Percentiles rank a stretch among this genome's conserved stretches.
Evolutionary conservation across 2,329 filamentous ascomycete genomes (phyloP).

Genomic region (Macrophomina pseudophaseolina): DNA sequence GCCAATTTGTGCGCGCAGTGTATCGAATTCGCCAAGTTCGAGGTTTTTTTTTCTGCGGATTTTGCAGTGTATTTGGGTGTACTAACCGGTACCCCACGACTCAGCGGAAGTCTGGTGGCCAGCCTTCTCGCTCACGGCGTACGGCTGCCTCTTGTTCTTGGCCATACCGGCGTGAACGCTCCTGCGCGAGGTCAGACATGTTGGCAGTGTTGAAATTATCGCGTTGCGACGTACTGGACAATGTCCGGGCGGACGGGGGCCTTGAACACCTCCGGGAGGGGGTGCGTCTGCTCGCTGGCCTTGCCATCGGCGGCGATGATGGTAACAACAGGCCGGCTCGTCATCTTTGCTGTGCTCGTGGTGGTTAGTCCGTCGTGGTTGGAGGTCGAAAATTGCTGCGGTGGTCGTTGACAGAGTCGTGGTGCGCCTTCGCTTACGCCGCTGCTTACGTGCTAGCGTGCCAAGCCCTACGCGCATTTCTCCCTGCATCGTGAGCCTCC

Average conservation of each 20-base stretch:
- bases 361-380: slow-evolving; percentile 27
- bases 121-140: slow-evolving; percentile 99
- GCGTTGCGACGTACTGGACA: slow-evolving; percentile 74
- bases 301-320: slow-evolving; percentile 96
- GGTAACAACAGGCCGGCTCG: slow-evolving; percentile 95
- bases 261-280: slow-evolving; percentile 96
- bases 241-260: slow-evolving; percentile 98
- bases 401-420: slow-evolving; percentile 6
- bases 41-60: slow-evolving; percentile 27
- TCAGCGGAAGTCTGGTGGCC: slow-evolving; percentile 99
- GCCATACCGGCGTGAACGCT: slow-evolving; percentile 96
- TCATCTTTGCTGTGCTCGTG: slow-evolving; percentile 41
- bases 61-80: slow-evolving; percentile 35
- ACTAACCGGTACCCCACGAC: slow-evolving; percentile 99
- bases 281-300: slow-evolving; percentile 84
- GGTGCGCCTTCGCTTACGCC: slow-evolving; percentile 19
- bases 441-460: slow-evolving; percentile 4
- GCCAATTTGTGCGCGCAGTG: slow-evolving; percentile 18
- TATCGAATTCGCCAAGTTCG: slow-evolving; percentile 16
- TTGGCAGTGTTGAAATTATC: slow-evolving; percentile 25
- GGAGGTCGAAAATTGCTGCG: slow-evolving; percentile 22
- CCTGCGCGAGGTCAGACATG: slow-evolving; percentile 52
- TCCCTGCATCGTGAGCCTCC: slow-evolving; percentile 8
- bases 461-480: slow-evolving; percentile 1
- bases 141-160: slow-evolving; percentile 99